A percentile compares a stretch with the other conserved stretches of the same genome.
Evolutionary conservation across 352 stramenopile species (phyloP).

Genomic region (Globisporangium iwayamae): DNA sequence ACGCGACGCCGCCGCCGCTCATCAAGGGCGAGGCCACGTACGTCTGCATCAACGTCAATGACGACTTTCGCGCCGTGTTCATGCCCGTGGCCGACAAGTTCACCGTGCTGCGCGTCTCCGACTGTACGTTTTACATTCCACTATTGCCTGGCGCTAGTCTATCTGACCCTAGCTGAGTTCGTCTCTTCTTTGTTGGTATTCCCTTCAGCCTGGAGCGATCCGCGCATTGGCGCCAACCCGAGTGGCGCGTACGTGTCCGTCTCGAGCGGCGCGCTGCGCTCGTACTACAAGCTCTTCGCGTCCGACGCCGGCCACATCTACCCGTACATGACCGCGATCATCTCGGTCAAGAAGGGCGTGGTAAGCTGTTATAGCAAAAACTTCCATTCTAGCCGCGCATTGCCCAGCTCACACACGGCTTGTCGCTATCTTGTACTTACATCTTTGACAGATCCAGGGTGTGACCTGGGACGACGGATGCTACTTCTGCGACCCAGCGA

Average conservation of each 20-base stretch:
- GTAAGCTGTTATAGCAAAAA: conserved; percentile 12
- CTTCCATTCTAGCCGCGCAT: too few relatives aligned
- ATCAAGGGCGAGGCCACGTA: conserved; percentile 62
- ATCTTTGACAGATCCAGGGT: conserved; percentile 43
- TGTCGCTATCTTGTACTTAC: neutral
- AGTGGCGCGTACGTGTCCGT: conserved; percentile 54
- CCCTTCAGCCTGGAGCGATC: conserved; percentile 62
- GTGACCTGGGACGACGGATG: conserved; percentile 82
- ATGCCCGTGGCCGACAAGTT: conserved; percentile 73
- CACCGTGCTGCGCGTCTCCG: conserved; percentile 65
- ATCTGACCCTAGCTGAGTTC: neutral
- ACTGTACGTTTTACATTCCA: conserved; percentile 44
- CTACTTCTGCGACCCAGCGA: conserved; percentile 60
- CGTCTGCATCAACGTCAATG: conserved; percentile 78
- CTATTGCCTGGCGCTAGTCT: neutral
- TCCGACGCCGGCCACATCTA: conserved; percentile 42
- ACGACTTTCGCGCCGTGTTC: conserved; percentile 71
- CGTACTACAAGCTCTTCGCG: conserved; percentile 75
- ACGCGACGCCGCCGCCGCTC: conserved; percentile 38
- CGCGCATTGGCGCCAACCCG: conserved; percentile 46
- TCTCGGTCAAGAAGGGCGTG: conserved; percentile 74
- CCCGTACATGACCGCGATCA: conserved; percentile 74
- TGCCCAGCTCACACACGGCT: too few relatives aligned
- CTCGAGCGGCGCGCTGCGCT: conserved; percentile 61
- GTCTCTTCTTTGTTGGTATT: too few relatives aligned